Base-by-base conservation (phyloP, 2,329 filamentous ascomycete genomes). In the Onygenales sp. region DNA sequence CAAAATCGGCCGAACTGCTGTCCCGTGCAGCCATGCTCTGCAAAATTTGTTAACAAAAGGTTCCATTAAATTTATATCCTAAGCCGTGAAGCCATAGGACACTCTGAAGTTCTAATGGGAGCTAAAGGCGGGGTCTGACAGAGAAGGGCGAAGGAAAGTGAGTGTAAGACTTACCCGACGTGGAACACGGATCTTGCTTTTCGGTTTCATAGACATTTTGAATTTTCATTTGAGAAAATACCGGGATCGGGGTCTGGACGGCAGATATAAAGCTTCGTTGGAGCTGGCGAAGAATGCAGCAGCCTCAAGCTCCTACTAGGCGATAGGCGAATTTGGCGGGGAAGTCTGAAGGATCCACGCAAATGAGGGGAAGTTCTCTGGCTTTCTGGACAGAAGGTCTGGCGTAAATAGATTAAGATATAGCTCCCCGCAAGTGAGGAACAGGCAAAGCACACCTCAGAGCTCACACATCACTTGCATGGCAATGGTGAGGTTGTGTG, bases 1-100 rank as follows among this genome's bases (percentile, higher is more conserved):
- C 87, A 66, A 95, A 95, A 60, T 94, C 89, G 61, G 86, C 78
- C 8, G 79, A 76, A 27, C 21, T 27, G 59, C 85, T 83, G 56
- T 75, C 78, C 14, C 63, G 65, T 55, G 75, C 76, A 2, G 66
- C 63, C 21, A 83, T 68, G 54, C 80, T 79, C 83, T 86, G 63
- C 54, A 43, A 57, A 52, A 43, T 33, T 35, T 17, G n/a, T 31
- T 54, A 43, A 27, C 21, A 38, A n/a, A 45, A 31, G 14, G 21
- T 47, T 10, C 21, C 51, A 6, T 5, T 21, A 8, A 21, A 4
- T 13, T 8, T 45, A 10, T 5, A 52, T 36, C 7, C 17, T 4
- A 6, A 11, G 45, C 31, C 41, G 21, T 9, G 51, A 21, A 8
- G 8, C 5, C 9, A 17, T 11, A 27, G n/a, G 32, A 33, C 7